Evolutionary conservation across 2,329 filamentous ascomycete species (phyloP).

Genomic region (Nothopassalora personata): DNA sequence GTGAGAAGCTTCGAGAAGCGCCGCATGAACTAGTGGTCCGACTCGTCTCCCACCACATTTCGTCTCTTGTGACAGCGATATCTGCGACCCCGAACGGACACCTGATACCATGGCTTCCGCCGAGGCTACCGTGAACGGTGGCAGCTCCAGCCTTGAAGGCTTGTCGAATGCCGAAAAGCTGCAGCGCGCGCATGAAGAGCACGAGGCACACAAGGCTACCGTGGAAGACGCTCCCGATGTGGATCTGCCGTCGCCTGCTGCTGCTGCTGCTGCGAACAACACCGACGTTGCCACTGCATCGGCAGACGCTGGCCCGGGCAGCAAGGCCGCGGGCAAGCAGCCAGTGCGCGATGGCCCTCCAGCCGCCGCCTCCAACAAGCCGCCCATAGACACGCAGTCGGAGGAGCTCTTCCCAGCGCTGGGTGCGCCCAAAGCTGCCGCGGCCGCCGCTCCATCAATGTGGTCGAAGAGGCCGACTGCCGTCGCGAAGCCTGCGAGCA

Average conservation of each 20-base stretch:
- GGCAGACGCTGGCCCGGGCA: conserved; percentile 48
- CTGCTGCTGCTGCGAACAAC: conserved; percentile 39
- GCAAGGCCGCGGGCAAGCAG: conserved; percentile 65
- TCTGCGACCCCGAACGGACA: conserved; percentile 11
- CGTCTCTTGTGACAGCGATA: conserved; percentile 13
- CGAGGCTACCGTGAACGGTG: conserved; percentile 19
- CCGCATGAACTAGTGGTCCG: conserved; percentile 14
- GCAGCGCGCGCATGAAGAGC: conserved; percentile 49
- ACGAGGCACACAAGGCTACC: conserved; percentile 54
- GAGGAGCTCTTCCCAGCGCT: conserved; percentile 93
- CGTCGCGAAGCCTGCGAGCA: conserved; percentile 43
- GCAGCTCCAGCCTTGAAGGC: conserved; percentile 21
- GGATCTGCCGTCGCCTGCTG: conserved; percentile 59
- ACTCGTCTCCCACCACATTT: not conserved
- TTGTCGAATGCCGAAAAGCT: conserved; percentile 50
- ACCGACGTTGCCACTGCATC: conserved; percentile 37
- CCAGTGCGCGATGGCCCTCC: conserved; percentile 48
- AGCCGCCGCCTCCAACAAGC: conserved; percentile 24
- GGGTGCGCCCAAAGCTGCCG: conserved; percentile 62
- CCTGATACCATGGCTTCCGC: conserved; percentile 23
- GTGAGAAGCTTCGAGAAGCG: conserved; percentile 10
- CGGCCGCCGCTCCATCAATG: conserved; percentile 60
- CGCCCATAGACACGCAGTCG: conserved; percentile 71
- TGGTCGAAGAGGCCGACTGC: conserved; percentile 67
- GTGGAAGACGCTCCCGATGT: conserved; percentile 80